These are phyloP conservation scores for Xylariaceae sp. DNA, from an alignment of 2,329 filamentous ascomycete species.

Conservation along the genomic window DNA sequence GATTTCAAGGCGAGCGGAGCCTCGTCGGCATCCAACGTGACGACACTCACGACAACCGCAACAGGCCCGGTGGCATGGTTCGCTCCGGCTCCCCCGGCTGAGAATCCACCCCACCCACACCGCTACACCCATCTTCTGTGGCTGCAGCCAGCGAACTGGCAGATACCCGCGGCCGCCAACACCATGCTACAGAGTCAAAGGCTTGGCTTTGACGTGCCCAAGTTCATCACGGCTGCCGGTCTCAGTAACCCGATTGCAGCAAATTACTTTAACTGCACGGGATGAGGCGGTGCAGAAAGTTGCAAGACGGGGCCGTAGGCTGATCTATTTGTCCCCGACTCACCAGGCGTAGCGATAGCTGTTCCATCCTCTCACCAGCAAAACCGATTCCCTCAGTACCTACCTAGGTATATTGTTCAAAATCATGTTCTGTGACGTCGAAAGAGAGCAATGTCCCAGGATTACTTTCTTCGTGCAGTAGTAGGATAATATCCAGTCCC, in stretches of 20 bases:
- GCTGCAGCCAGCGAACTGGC: slow-evolving; percentile 34
- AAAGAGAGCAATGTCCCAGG: too few relatives aligned
- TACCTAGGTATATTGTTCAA: too few relatives aligned
- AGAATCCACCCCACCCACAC: slow-evolving; percentile 37
- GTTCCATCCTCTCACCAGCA: too few relatives aligned
- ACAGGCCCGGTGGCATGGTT: slow-evolving; percentile 29
- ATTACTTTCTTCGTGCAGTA: too few relatives aligned
- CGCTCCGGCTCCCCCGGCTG: slow-evolving; percentile 32
- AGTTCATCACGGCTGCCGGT: slow-evolving; percentile 31
- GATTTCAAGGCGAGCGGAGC: too few relatives aligned
- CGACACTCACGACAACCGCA: slow-evolving; percentile 4
- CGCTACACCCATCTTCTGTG: slow-evolving; percentile 39
- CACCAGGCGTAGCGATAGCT: too few relatives aligned
- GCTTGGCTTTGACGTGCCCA: slow-evolving; percentile 32
- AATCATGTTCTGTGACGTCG: too few relatives aligned
- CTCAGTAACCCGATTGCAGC: slow-evolving; percentile 30
- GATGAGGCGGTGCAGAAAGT: slow-evolving; percentile 5
- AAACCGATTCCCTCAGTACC: too few relatives aligned
- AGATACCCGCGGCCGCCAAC: slow-evolving; percentile 30
- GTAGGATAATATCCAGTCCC: too few relatives aligned
- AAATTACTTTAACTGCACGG: slow-evolving; percentile 36
- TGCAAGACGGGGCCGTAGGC: too few relatives aligned
- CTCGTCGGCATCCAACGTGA: too few relatives aligned
- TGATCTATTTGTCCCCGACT: too few relatives aligned
- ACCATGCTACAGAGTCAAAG: slow-evolving; percentile 32